Base-by-base conservation (phyloP, 768 basidiomycete species). In the Lentinula aciculospora region DNA sequence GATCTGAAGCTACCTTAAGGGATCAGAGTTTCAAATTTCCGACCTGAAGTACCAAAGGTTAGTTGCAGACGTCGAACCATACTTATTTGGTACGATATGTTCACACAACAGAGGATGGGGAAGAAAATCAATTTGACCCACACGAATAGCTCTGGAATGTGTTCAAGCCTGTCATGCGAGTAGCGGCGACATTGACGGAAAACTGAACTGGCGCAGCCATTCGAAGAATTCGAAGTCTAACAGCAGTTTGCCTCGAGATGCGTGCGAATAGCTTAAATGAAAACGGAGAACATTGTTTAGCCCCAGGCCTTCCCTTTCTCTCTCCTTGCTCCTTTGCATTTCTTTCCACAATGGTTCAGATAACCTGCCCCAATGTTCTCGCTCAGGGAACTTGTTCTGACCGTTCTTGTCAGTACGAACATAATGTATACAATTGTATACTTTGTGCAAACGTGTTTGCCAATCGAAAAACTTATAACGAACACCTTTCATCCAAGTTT, bases 371-470 rank as follows among this genome's bases (percentile, higher is more conserved):
- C 3, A 55, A 58, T 29, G 25, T 64, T 42, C 47, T 61, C 34
- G 34, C 58, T 19, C 53, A 59, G 4, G 63, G 65, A 12, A 61
- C 59, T 32, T 68, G 67, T 53, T 49, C 47, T 9, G 53, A 45
- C 23, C 46, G 37, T 12, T 10, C 10, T 10, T 68, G 67, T 51
- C 46, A 12, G 15, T 61, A 53, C 28, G 45, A 62, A 7, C 67
- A 68, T 32, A 61, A 68, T 31, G 58, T 65, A 12, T 54, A 47
- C 21, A 39, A 61, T n/a, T 68, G 67, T 55, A 58, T 56, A 17
- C 45, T 57, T n/a, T 68, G 67, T 50, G 53, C 60, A 12, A 25
- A 63, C 31, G 40, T 68, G 10, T 68, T 65, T 48, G 34, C 29
- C 25, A 56, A 58, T 28, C 45, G 31, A 19, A 25, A 7, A 3